A percentile compares a stretch with the other conserved stretches of the same genome.
These are phyloP conservation scores for Vaccinium darrowii DNA, from an alignment of 148 eudicot genomes.

Conservation along the genomic window DNA sequence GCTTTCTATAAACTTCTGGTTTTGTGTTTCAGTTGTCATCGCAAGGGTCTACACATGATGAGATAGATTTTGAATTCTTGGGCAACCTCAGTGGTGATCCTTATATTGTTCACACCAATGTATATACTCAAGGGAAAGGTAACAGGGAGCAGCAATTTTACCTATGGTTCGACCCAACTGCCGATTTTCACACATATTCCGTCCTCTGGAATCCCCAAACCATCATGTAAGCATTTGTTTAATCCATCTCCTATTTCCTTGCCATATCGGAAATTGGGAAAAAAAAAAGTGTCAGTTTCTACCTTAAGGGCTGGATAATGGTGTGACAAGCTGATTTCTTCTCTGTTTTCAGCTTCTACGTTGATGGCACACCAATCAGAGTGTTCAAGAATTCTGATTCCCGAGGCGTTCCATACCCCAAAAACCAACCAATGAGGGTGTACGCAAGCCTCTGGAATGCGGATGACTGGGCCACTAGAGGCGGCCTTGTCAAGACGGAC, in stretches of 20 bases:
- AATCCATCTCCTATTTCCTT: not conserved
- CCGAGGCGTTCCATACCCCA: not conserved
- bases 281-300: not conserved
- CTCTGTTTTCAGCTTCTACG: not conserved
- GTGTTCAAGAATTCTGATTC: not conserved
- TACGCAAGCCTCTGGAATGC: not conserved
- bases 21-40: not conserved
- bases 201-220: conserved; percentile 4
- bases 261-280: not conserved
- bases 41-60: not conserved
- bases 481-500: conserved; percentile 4
- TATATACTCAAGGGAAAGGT: not conserved
- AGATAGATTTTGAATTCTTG: conserved; percentile 6
- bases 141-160: not conserved
- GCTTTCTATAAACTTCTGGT: not conserved
- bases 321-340: not conserved
- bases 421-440: conserved; percentile 3
- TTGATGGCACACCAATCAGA: not conserved
- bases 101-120: not conserved
- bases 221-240: not conserved
- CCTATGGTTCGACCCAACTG: conserved; percentile 2
- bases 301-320: not conserved
- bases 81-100: conserved; percentile 7
- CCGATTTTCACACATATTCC: conserved; percentile 3
- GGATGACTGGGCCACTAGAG: conserved; percentile 5